Percentiles rank a stretch among this genome's conserved stretches.
Evolutionary conservation across 495 filamentous ascomycete genomes (phyloP).

Genomic region (Aspergillus olivimuriae): DNA sequence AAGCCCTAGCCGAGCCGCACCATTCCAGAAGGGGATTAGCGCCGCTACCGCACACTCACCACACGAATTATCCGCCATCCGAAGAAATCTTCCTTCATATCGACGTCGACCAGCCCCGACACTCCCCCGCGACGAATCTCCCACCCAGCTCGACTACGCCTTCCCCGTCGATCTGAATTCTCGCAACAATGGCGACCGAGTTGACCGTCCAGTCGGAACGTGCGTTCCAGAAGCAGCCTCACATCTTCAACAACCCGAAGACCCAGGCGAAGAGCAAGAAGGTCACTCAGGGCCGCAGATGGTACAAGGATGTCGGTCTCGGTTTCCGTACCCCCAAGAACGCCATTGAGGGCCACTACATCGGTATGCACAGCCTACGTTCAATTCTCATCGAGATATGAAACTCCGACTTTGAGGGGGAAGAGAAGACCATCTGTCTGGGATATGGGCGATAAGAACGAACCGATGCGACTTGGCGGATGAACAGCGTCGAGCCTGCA

Average conservation of each 20-base stretch:
- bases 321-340: slow-evolving; percentile 96
- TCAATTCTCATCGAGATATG: slow-evolving; percentile 16
- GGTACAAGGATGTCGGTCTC: slow-evolving; percentile 99
- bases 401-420: slow-evolving; percentile 2
- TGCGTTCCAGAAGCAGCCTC: slow-evolving; percentile 98
- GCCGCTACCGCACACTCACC: slow-evolving; percentile 33
- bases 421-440: slow-evolving; percentile 13
- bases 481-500: too few relatives aligned
- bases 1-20: slow-evolving; percentile 38
- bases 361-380: slow-evolving; percentile 67
- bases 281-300: slow-evolving; percentile 86
- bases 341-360: slow-evolving; percentile 97
- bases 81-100: slow-evolving; percentile 39
- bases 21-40: slow-evolving; percentile 31
- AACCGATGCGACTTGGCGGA: not conserved
- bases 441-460: slow-evolving; percentile 19
- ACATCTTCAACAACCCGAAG: slow-evolving; percentile 98
- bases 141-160: slow-evolving; percentile 31
- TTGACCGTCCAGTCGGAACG: slow-evolving; percentile 97
- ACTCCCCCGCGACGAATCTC: slow-evolving; percentile 28
- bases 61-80: slow-evolving; percentile 31
- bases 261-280: slow-evolving; percentile 77
- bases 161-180: slow-evolving; percentile 41
- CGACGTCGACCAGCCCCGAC: slow-evolving; percentile 35
- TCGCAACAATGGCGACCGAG: slow-evolving; percentile 94